phyloP scores from a whole-genome alignment of 1,284 basidiomycete species.

The Ganoderma resinaceum region DNA sequence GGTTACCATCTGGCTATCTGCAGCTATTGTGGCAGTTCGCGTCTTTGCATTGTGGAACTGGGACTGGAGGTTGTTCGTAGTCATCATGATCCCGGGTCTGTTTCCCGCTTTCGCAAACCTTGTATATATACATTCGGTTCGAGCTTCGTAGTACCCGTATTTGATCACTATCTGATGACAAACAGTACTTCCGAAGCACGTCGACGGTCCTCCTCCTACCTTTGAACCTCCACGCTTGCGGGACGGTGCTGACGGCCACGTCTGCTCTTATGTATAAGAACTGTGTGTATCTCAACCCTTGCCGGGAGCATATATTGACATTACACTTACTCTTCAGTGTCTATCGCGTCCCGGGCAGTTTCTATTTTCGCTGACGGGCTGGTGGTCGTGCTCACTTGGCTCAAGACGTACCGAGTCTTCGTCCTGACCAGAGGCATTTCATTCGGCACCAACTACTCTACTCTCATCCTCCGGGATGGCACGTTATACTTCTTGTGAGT shows the following conservation, averaged over 20 bases:
- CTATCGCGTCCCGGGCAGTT: conserved; percentile 23
- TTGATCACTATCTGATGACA: background rate
- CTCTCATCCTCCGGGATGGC: conserved; percentile 26
- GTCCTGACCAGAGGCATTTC: conserved; percentile 10
- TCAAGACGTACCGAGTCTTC: conserved; percentile 27
- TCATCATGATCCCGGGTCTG: conserved; percentile 24
- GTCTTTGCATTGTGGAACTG: conserved; percentile 30
- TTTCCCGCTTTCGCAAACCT: conserved; percentile 25
- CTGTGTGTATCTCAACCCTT: conserved; percentile 7
- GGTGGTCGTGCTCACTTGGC: conserved; percentile 29
- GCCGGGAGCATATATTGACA: background rate
- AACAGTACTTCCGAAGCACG: conserved; percentile 24
- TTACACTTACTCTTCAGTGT: conserved; percentile 14
- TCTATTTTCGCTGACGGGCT: conserved; percentile 30
- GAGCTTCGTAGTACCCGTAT: background rate
- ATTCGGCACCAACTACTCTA: conserved; percentile 19
- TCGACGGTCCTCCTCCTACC: conserved; percentile 22
- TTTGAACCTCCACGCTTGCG: conserved; percentile 21
- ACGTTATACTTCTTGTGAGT: conserved; percentile 29
- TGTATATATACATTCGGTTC: conserved; percentile 13
- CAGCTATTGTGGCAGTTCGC: conserved; percentile 28
- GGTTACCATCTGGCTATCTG: background rate
- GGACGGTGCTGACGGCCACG: conserved; percentile 19
- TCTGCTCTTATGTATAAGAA: conserved; percentile 14
- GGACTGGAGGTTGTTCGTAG: conserved; percentile 13